Conservation (phyloP, 495 filamentous ascomycete genomes). For the Penicillium canescens region DNA sequence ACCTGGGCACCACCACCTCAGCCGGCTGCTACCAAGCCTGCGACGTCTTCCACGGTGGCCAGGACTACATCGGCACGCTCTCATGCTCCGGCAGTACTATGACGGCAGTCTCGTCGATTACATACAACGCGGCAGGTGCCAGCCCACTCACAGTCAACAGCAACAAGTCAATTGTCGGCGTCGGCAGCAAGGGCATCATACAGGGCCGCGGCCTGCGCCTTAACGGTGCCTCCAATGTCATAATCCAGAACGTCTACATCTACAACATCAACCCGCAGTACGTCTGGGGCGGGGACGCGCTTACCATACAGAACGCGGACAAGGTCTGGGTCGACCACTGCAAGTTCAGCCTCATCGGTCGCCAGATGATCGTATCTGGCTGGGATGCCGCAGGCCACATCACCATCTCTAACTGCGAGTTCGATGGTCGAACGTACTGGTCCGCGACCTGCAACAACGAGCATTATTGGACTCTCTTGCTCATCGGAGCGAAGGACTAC, state of each 20-base stretch:
- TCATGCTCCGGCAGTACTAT: too few relatives aligned
- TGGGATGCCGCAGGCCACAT: conserved; percentile 32
- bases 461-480: conserved; percentile 49
- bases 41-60: too few relatives aligned
- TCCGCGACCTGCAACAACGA: conserved; percentile 46
- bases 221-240: conserved; percentile 26
- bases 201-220: conserved; percentile 30
- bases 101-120: conserved; percentile 6
- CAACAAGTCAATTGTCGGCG: conserved; percentile 29
- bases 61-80: too few relatives aligned
- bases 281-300: conserved; percentile 28
- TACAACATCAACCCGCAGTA: conserved; percentile 30
- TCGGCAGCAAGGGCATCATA: conserved; percentile 24
- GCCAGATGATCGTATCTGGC: conserved; percentile 26
- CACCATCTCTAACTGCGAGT: conserved; percentile 29
- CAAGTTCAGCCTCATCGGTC: too few relatives aligned
- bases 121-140: conserved; percentile 15
- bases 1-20: conserved; percentile 31
- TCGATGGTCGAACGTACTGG: conserved; percentile 44
- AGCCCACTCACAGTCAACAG: conserved; percentile 21
- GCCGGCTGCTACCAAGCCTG: too few relatives aligned
- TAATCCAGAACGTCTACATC: conserved; percentile 36
- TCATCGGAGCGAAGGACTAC: conserved; percentile 42
- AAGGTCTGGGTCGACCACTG: conserved; percentile 29
- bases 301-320: conserved; percentile 17